Evolutionary conservation across 495 filamentous ascomycete species (phyloP).

Genomic region (Saxophila tyrrhenica): DNA sequence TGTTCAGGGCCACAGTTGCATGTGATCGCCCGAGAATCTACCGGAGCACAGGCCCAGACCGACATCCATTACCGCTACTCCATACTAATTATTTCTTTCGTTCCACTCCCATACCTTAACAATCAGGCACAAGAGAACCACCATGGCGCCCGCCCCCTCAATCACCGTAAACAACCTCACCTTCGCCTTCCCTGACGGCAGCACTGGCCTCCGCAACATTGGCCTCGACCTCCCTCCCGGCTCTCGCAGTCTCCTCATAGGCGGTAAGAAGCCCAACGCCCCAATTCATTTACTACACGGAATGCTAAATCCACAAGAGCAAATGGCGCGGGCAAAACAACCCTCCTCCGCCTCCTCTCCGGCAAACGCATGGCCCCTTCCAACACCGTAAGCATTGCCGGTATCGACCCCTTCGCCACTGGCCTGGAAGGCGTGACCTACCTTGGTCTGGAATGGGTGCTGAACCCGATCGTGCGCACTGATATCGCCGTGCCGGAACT

Average conservation of each 20-base stretch:
- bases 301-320: slow-evolving; percentile 38
- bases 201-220: slow-evolving; percentile 58
- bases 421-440: slow-evolving; percentile 89
- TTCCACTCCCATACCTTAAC: neutral
- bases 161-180: slow-evolving; percentile 64
- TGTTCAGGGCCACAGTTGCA: too few relatives aligned
- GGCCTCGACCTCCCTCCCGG: slow-evolving; percentile 63
- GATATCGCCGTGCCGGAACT: slow-evolving; percentile 87
- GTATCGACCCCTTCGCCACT: slow-evolving; percentile 81
- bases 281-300: neutral
- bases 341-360: slow-evolving; percentile 77
- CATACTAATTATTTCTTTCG: neutral
- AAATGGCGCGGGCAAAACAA: slow-evolving; percentile 96
- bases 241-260: slow-evolving; percentile 84
- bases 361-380: slow-evolving; percentile 83
- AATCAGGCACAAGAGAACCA: neutral
- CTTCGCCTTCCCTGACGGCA: slow-evolving; percentile 79
- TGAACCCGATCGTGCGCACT: slow-evolving; percentile 91
- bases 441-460: slow-evolving; percentile 93
- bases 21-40: too few relatives aligned
- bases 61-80: too few relatives aligned
- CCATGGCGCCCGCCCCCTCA: neutral
- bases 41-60: too few relatives aligned
- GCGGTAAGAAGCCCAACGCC: slow-evolving; percentile 42
- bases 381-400: slow-evolving; percentile 58